phyloP scores from a whole-genome alignment of 2,329 filamentous ascomycete species.

The Penicillium sp. region DNA sequence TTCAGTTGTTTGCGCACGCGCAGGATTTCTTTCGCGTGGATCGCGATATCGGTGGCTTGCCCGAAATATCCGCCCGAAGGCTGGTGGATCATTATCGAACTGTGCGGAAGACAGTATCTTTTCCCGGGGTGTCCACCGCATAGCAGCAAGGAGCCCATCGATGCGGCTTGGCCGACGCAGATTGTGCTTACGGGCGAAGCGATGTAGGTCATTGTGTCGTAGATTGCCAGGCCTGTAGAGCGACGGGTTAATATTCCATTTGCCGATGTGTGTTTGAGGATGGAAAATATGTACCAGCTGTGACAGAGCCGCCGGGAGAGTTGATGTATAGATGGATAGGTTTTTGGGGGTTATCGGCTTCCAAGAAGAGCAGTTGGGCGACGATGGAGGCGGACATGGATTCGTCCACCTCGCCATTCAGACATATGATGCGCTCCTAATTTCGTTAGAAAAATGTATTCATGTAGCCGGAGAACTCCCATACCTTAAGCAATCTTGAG shows the following conservation, averaged over 20 bases:
- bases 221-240: constrained; percentile 70
- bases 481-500: constrained; percentile 71
- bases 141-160: constrained; percentile 89
- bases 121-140: constrained; percentile 84
- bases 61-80: constrained; percentile 76
- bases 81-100: constrained; percentile 96
- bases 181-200: constrained; percentile 90
- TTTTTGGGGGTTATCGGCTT: constrained; percentile 93
- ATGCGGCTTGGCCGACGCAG: constrained; percentile 90
- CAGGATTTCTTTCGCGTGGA: constrained; percentile 96
- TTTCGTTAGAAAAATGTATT: not conserved
- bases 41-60: constrained; percentile 81
- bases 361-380: constrained; percentile 94
- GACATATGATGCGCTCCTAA: constrained; percentile 83
- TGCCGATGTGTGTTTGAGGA: not conserved
- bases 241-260: not conserved
- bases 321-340: constrained; percentile 98
- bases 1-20: constrained; percentile 84
- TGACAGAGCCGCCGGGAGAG: constrained; percentile 90
- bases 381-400: constrained; percentile 91
- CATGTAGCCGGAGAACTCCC: not conserved
- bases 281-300: constrained; percentile 60
- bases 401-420: constrained; percentile 91
- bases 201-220: constrained; percentile 99
- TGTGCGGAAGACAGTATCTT: constrained; percentile 88